Evolutionary conservation across 495 filamentous ascomycete species (phyloP), one percentile per base, ranked within the genome.

Genomic region (Endocarpon pusillum): DNA sequence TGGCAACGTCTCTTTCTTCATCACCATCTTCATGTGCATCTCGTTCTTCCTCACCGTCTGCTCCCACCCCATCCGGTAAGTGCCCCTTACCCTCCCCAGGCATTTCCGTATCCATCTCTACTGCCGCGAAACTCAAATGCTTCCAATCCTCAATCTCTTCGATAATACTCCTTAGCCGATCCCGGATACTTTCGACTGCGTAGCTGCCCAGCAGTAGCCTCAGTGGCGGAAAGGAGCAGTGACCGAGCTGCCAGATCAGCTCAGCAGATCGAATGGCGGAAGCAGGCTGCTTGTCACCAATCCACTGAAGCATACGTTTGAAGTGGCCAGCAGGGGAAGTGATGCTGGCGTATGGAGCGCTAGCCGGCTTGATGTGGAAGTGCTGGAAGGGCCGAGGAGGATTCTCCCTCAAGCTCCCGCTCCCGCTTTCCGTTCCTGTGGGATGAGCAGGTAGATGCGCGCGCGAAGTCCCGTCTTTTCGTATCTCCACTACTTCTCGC

Each of bases 121-220:
- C 53, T 22, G 46, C 44, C 14, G 51, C 55, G 35, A 69, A 68
- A 49, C 80, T 83, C 7, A 89, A 54, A 50, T 81, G 71, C 42
- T 81, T 83, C 81, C 81, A 89, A 52, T 89, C 81, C 57, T 89
- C 81, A 45, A 91, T 74, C 64, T 97, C 89, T 54, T 97, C 89
- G 26, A 83, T 96, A 24, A 93, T 78, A 39, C 76, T 82, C 43
- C 84, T 66, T 41, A 97, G 47, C 19, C 87, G 63, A 57, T 97
- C 89, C 16, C 89, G 62, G 37, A 94, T 84, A 47, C 83, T 92
- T 57, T 97, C 87, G 21, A 96, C 84, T 1, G 89, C 89, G 57
- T 91, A 94, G 26, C 76, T 85, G 0, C 89, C 89, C 36, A 97
- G 49, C 35, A 94, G 62, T 41, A 97, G 54, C 17, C 89, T 53